Evolutionary conservation across 805 yeast genomes (phyloP), one percentile per base, ranked within the genome.

Genomic region (Myxozyma neotropica): DNA sequence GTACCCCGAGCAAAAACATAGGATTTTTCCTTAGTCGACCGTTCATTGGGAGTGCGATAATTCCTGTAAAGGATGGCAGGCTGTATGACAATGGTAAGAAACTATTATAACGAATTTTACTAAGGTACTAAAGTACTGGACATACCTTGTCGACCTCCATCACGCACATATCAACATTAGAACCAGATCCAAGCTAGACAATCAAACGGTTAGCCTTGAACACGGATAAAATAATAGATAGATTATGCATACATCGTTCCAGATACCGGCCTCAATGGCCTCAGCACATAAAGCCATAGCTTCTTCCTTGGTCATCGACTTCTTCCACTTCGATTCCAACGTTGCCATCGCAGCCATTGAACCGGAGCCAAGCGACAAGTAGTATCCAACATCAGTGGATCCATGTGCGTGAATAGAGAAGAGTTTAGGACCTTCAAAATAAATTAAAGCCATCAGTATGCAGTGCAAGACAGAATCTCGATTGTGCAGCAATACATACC

Each of bases 291-390:
- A 80, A 68, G 83, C 84, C 77, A 91, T 84, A n/a, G 98, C 98
- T 73, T 90, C 96, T 49, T 91, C 96, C 72, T 80, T 87, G 23
- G 85, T 81, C 78, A 94, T 75, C 66, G 83, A 89, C 66, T 82
- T 84, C 70, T 81, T 84, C 96, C 96, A 94, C 65, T 85, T 81
- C 42, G 93, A 82, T 76, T 94, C 99, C 68, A 94, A 79, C 17
- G 94, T 94, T 3, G 98, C 97, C 96, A 94, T 93, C 7, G 99
- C 99, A 4, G 99, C 98, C 73, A 94, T 81, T 21, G 97, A 91
- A 64, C 99, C 99, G 2, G 97, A 91, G 12, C 99, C 99, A 66
- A 94, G 79, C 6, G 97, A 85, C 74, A 87, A 88, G 74, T 91
- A 94, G 69, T 84, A 89, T 6, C 98, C 98, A 63, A 93, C 88